These are phyloP conservation scores for Nemophila menziesii DNA, from an alignment of 257 asterid species.

Conservation along the genomic window DNA sequence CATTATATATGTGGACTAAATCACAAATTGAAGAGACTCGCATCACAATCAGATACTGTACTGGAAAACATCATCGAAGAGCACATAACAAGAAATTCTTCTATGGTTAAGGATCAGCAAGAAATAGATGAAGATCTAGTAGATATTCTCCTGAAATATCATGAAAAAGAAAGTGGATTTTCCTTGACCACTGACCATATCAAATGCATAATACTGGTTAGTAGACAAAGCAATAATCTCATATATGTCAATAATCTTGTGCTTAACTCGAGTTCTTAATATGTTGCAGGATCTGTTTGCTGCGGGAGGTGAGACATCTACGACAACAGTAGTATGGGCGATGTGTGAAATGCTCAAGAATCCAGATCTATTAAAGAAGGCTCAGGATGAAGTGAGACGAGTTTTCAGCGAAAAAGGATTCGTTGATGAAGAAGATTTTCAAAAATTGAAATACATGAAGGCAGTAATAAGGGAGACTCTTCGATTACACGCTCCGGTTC, in stretches of 20 bases:
- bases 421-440: conserved; percentile 6
- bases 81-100: background rate
- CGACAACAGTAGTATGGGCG: conserved; percentile 10
- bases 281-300: conserved; percentile 12
- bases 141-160: conserved; percentile 16
- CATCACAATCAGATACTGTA: conserved; percentile 11
- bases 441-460: conserved; percentile 5
- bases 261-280: background rate
- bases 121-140: conserved; percentile 8
- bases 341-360: conserved; percentile 15
- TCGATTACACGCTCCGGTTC: conserved; percentile 8
- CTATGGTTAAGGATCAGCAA: background rate
- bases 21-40: conserved; percentile 11
- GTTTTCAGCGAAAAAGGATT: conserved; percentile 2
- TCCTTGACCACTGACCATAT: conserved; percentile 1
- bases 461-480: conserved; percentile 13
- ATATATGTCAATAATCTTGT: too few relatives aligned
- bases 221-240: background rate
- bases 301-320: conserved; percentile 13
- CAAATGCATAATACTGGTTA: conserved; percentile 18
- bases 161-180: conserved; percentile 8
- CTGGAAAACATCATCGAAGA: conserved; percentile 19
- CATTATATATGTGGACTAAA: conserved; percentile 18
- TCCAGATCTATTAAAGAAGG: conserved; percentile 5
- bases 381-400: conserved; percentile 17